A percentile compares a stretch with the other conserved stretches of the same genome.
Evolutionary conservation across 805 yeast species (phyloP).

Genomic region (Starmera dryadoides): DNA sequence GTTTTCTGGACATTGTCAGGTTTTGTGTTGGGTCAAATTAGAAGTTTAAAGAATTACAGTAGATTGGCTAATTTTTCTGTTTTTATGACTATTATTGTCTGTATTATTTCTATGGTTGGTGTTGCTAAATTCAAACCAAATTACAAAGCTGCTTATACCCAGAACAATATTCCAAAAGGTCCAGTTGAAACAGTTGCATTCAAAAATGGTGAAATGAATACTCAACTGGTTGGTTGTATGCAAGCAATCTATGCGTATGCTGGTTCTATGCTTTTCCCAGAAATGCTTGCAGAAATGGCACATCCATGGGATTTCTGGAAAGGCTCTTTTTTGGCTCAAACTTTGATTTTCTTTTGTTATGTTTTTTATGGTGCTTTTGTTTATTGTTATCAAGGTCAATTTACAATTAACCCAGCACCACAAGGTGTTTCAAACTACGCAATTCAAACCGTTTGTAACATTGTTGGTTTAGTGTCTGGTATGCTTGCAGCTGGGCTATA

Average conservation of each 20-base stretch:
- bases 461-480: constrained; percentile 29
- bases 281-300: constrained; percentile 40
- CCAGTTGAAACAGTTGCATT: constrained; percentile 19
- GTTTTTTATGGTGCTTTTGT: constrained; percentile 35
- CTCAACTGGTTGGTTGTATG: constrained; percentile 30
- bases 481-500: constrained; percentile 37
- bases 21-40: constrained; percentile 34
- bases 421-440: constrained; percentile 32
- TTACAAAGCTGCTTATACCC: constrained; percentile 20
- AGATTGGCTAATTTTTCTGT: constrained; percentile 37
- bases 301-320: constrained; percentile 42
- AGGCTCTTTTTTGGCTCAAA: constrained; percentile 36
- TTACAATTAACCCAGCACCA: constrained; percentile 33
- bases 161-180: constrained; percentile 11
- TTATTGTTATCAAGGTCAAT: constrained; percentile 40
- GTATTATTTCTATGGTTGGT: constrained; percentile 37
- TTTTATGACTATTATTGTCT: constrained; percentile 38
- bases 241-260: constrained; percentile 43
- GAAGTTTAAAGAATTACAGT: constrained; percentile 30
- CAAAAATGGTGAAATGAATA: constrained; percentile 20
- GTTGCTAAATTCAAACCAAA: constrained; percentile 28
- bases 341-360: constrained; percentile 31
- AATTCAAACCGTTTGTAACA: constrained; percentile 30
- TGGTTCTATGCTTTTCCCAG: constrained; percentile 43
- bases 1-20: constrained; percentile 37